Evolutionary conservation across 768 basidiomycete species (phyloP).

Genomic region (Macrolepiota dolichaula): DNA sequence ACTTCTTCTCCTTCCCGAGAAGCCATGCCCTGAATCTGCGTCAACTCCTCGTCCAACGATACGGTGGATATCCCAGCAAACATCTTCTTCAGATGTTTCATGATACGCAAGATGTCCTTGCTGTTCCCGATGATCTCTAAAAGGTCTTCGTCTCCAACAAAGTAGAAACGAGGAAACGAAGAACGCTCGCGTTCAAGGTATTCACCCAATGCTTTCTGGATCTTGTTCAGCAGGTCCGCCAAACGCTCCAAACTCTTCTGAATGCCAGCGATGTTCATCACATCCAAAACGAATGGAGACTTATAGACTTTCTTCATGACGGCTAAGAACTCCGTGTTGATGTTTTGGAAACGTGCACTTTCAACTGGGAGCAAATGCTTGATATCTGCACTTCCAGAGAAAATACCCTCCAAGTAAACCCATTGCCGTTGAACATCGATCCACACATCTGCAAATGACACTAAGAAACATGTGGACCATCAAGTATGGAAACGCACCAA

Average conservation of each 20-base stretch:
- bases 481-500: constrained; percentile 52
- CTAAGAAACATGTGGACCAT: constrained; percentile 9
- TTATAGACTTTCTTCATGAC: constrained; percentile 99
- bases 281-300: constrained; percentile 95
- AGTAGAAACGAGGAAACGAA: constrained; percentile 99
- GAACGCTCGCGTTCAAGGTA: constrained; percentile 97
- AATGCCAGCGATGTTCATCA: constrained; percentile 92
- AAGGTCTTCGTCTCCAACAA: constrained; percentile 97
- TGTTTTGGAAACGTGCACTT: constrained; percentile 96
- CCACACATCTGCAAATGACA: constrained; percentile 77
- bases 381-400: constrained; percentile 99
- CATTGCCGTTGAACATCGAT: constrained; percentile 99
- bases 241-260: constrained; percentile 98
- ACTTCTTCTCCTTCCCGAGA: constrained; percentile 97
- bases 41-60: constrained; percentile 80
- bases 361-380: constrained; percentile 98
- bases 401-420: constrained; percentile 99
- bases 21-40: constrained; percentile 89
- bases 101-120: constrained; percentile 95
- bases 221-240: constrained; percentile 94
- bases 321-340: constrained; percentile 95
- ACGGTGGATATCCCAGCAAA: constrained; percentile 96
- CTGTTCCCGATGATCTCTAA: constrained; percentile 99
- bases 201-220: constrained; percentile 98
- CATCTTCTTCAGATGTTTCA: constrained; percentile 99